Evolutionary conservation across 23 red algal genomes (phyloP), one percentile per base, ranked within the genome.

Genomic region (Agarophyton chilense): DNA sequence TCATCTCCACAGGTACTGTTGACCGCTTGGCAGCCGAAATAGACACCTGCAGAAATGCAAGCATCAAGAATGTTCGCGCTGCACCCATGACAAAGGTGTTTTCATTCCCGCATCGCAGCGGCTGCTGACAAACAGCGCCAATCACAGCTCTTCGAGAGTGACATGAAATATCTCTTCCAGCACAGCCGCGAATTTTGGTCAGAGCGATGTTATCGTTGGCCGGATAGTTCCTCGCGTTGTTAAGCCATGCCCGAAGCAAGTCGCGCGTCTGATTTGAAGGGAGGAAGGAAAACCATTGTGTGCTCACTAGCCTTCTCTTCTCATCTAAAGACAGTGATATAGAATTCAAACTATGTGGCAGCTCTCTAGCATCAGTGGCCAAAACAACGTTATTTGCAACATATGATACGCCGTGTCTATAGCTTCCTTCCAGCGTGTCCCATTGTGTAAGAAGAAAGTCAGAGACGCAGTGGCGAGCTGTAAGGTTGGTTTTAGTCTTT

Each of bases 221-320:
- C 5, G 68, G 68, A 13, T 74, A 39, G 34, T 74, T 74, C 68
- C 47, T 74, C n/a, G 68, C 68, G 68, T 47, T 74, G 14, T 74
- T 31, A 25, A 74, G 68, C 68, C 68, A 74, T 1, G 68, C 41
- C 5, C 68, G 40, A 0, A 74, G 68, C 68, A 74, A 29, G 3
- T 43, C 32, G 4, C 68, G 40, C 17, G 68, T 74, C 24, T 43
- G 40, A 74, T 74, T 74, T 9, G 68, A 74, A 45, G 68, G 68
- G 38, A 18, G 68, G 68, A 74, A 74, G 17, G 68, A 45, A 24
- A 74, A 39, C 68, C 68, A 74, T 47, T 74, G 68, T 18, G 68
- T 74, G 25, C 68, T 74, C 39, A 74, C 47, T 2, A 49, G 38
- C 21, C 41, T 43, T 39, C 68, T 74, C 39, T 47, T 18, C 18